Base-by-base conservation (phyloP, 139 green algal genomes). In the Penium margaritaceum region DNA sequence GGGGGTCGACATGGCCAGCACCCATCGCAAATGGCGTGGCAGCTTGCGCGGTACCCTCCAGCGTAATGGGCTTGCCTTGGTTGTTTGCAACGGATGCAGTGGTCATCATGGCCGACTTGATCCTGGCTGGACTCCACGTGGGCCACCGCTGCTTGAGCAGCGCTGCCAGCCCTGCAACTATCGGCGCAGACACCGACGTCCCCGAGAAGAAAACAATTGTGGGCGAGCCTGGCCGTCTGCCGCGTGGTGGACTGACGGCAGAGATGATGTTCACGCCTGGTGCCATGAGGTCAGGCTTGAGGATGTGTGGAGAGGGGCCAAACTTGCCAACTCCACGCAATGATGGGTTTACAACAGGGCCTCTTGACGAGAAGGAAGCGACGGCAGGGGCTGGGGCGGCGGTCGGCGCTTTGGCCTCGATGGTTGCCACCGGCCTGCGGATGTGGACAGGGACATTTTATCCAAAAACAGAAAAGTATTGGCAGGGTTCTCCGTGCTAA, bases 21-120 rank as follows among this genome's bases (percentile, higher is more conserved):
- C 68, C 68, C 36, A 55, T 68, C 17, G 70, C 51, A 14, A 37
- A 32, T 17, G 67, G 67, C 2, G 36, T 74, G 29, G 51, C 51
- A 19, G 27, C 67, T 3, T 29, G 15, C 32, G 30, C 34, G 24
- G 29, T 60, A n/a, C n/a, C n/a, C 0, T 60, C 51, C 2, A 24
- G 29, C 1, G 51, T 60, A 24, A 60, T 60, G 24, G 51, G 51
- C 51, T 60, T 60, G 24, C 51, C 51, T 9, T n/a, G 24, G 17
- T 60, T 24, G 17, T 60, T 60, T 15, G 14, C 19, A 9, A 24
- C 24, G 17, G 12, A 33, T 24, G 51, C 68, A 24, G 68, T 76
- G 14, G 68, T 76, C 38, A 37, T 30, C 17, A 76, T 67, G 7
- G 68, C 68, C 3, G 68, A 76, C 24, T 47, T 63, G 14, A 76